Conservation (phyloP, 208 protist species). For the Leishmania tropica region DNA sequence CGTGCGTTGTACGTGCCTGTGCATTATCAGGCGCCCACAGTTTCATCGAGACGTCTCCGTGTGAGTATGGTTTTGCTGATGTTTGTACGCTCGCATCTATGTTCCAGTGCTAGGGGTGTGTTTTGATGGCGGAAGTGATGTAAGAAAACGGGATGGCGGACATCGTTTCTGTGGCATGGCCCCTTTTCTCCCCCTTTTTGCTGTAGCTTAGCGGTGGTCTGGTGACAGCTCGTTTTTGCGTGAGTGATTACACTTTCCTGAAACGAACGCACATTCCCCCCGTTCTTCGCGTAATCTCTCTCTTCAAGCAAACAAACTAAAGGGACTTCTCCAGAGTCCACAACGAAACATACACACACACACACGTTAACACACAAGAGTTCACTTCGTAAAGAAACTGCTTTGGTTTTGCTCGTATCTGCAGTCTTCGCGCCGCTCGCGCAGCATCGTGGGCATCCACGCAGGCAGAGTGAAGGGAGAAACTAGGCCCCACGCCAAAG, state of each 20-base stretch:
- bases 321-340: not conserved
- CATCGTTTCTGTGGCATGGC: not conserved
- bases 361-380: not conserved
- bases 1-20: not conserved
- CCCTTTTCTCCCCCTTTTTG: conserved; percentile 12
- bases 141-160: not conserved
- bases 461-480: not conserved
- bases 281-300: conserved; percentile 1
- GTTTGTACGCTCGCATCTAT: not conserved
- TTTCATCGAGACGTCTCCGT: not conserved
- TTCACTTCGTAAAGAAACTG: not conserved
- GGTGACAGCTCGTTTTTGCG: conserved; percentile 1
- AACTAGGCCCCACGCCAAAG: not conserved
- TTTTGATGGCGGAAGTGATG: not conserved
- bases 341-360: not conserved
- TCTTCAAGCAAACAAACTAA: not conserved
- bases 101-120: not conserved
- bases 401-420: not conserved
- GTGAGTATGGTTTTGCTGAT: not conserved
- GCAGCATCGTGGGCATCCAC: not conserved
- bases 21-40: not conserved
- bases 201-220: conserved; percentile 10
- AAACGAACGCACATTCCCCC: not conserved
- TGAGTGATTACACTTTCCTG: conserved; percentile 1
- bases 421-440: not conserved